Evolutionary conservation across 768 basidiomycete species (phyloP), one percentile per base, ranked within the genome.

Genomic region (Auricularia cornea): DNA sequence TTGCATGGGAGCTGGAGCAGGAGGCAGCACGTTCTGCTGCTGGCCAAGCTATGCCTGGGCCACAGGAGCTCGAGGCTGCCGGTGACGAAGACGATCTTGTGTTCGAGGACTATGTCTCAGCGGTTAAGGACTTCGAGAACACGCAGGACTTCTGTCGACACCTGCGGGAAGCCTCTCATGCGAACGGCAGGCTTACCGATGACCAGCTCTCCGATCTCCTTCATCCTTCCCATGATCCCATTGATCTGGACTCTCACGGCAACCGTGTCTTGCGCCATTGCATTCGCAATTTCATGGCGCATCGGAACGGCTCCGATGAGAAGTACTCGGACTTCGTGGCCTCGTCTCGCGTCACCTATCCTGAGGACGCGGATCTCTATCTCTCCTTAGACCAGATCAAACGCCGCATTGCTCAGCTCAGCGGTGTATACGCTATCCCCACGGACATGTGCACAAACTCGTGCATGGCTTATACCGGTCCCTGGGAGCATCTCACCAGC

Each of bases 361-460:
- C 44, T 6, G 44, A 48, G 18, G 44, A 48, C 44, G 44, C 44
- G 6, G 44, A 48, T 23, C 44, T 48, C 6, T 48, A 48, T 23
- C 44, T 48, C 6, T 48, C 44, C 18, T 16, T 48, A 4, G 44
- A 48, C n/a, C 44, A 23, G n/a, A 16, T 48, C 3, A 48, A 48
- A 20, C 44, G 44, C 4, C 14, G 44, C 4, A 48, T 48, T 48
- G 44, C 44, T 16, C 44, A 48, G 44, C 14, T 48, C 44, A 48
- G 44, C 18, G 77, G 81, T 0, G 68, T 83, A 5, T 63, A 72
- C 11, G 64, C 76, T 0, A 60, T 81, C 1, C 6, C 59, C 0
- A 60, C 73, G 6, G 65, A 73, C 31, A 72, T 72, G 71, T 73
- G 71, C 56, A 41, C 66, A 3, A 70, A 73, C 29, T 65, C 68